These are phyloP conservation scores for Corymbia calophylla DNA, from an alignment of 441 rosid genomes.

Conservation along the genomic window DNA sequence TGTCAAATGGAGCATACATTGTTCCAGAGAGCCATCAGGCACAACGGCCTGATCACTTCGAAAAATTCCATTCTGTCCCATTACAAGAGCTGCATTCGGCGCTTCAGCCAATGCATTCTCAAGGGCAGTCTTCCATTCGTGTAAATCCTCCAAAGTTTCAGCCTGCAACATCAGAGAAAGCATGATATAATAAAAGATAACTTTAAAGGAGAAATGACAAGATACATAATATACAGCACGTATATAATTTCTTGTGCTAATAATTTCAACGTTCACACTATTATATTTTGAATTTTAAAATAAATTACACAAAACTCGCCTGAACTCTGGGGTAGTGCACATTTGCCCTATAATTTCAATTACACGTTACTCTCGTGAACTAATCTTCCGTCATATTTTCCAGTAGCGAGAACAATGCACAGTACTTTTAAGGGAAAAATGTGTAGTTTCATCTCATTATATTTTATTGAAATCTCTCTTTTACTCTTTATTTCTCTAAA, in stretches of 20 bases:
- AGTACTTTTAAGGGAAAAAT: background rate
- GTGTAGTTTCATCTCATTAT: background rate
- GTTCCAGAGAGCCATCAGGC: constrained; percentile 43
- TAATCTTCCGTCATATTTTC: background rate
- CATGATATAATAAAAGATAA: background rate
- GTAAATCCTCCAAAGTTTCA: constrained; percentile 85
- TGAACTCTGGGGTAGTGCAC: background rate
- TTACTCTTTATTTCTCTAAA: background rate
- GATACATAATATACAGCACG: background rate
- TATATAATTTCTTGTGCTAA: background rate
- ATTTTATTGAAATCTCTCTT: background rate
- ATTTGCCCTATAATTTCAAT: background rate
- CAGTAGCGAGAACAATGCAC: background rate
- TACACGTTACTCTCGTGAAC: background rate
- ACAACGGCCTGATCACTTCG: constrained; percentile 65
- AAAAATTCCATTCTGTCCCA: constrained; percentile 81
- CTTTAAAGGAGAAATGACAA: constrained; percentile 1
- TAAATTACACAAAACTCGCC: background rate
- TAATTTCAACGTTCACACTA: background rate
- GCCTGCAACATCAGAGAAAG: constrained; percentile 48
- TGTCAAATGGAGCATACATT: constrained; percentile 30
- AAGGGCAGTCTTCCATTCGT: constrained; percentile 91
- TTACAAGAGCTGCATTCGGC: constrained; percentile 64
- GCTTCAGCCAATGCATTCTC: constrained; percentile 91
- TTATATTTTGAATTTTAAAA: background rate